phyloP scores from a whole-genome alignment of 2,329 filamentous ascomycete genomes.

The Pyrenochaeta sp. region DNA sequence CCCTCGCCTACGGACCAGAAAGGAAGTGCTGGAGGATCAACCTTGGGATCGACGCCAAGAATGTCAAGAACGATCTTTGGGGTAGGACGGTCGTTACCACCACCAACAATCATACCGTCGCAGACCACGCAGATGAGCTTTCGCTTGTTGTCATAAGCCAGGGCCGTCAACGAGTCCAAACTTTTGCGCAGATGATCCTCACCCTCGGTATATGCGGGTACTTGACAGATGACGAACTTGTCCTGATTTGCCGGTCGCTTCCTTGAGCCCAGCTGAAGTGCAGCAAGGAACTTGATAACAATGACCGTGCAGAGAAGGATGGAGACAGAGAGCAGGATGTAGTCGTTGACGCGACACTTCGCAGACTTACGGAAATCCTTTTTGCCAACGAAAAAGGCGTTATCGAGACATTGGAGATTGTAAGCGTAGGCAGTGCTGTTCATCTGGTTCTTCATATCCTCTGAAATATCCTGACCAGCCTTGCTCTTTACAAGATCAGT shows the following conservation, averaged over 20 bases:
- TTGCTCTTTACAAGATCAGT: constrained; percentile 74
- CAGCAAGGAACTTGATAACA: constrained; percentile 86
- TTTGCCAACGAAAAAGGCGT: constrained; percentile 82
- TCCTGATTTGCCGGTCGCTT: constrained; percentile 88
- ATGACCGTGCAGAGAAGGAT: constrained; percentile 83
- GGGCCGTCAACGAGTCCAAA: constrained; percentile 89
- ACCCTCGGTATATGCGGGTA: constrained; percentile 96
- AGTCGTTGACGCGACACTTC: constrained; percentile 87
- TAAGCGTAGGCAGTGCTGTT: constrained; percentile 65
- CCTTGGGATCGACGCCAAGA: constrained; percentile 93
- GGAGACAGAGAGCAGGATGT: constrained; percentile 86
- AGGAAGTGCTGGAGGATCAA: constrained; percentile 90
- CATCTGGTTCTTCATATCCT: constrained; percentile 65
- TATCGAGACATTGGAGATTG: constrained; percentile 81
- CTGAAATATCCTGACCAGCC: constrained; percentile 79
- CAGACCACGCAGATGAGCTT: constrained; percentile 97
- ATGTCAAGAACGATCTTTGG: constrained; percentile 98
- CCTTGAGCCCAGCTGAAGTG: constrained; percentile 92
- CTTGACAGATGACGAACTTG: constrained; percentile 98
- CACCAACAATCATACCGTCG: constrained; percentile 95
- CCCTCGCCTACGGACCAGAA: constrained; percentile 93
- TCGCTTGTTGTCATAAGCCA: constrained; percentile 97
- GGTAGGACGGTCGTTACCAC: constrained; percentile 93
- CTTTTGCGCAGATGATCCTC: constrained; percentile 94
- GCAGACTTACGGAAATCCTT: constrained; percentile 82